Percentiles rank a stretch among this genome's conserved stretches.
phyloP scores from a whole-genome alignment of 108 stramenopile genomes.

The Cyclotella choctawhatcheeana region DNA sequence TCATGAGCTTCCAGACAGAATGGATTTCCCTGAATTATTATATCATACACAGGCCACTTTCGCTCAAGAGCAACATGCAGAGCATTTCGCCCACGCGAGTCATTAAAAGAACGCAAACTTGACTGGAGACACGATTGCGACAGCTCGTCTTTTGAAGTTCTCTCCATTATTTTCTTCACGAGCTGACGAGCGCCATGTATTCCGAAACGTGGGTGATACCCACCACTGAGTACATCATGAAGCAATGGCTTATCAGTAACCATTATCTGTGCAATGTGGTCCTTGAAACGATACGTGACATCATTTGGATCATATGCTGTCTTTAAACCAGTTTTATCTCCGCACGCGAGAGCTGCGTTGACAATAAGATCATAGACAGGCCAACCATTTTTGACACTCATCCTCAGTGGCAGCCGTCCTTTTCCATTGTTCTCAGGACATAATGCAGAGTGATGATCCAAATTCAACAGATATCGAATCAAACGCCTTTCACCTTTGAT shows the following conservation, averaged over 20 bases:
- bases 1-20: constrained; percentile 29
- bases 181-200: constrained; percentile 51
- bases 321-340: neutral
- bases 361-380: constrained; percentile 52
- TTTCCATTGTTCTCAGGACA: constrained; percentile 32
- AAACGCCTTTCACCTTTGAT: constrained; percentile 41
- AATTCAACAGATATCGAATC: constrained; percentile 41
- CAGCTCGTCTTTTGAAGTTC: constrained; percentile 2
- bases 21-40: constrained; percentile 29
- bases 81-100: constrained; percentile 27
- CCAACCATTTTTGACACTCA: constrained; percentile 50
- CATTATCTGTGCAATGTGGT: constrained; percentile 19
- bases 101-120: constrained; percentile 19
- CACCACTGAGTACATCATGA: constrained; percentile 45
- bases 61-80: constrained; percentile 39
- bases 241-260: constrained; percentile 19
- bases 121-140: constrained; percentile 17
- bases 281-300: constrained; percentile 9
- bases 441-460: constrained; percentile 31
- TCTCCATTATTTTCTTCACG: constrained; percentile 38
- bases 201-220: constrained; percentile 43
- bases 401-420: constrained; percentile 38
- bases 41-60: constrained; percentile 49
- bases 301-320: neutral
- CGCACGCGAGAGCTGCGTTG: constrained; percentile 22